Evolutionary conservation across 2,329 filamentous ascomycete species (phyloP).

Genomic region (Didymella pinodella): DNA sequence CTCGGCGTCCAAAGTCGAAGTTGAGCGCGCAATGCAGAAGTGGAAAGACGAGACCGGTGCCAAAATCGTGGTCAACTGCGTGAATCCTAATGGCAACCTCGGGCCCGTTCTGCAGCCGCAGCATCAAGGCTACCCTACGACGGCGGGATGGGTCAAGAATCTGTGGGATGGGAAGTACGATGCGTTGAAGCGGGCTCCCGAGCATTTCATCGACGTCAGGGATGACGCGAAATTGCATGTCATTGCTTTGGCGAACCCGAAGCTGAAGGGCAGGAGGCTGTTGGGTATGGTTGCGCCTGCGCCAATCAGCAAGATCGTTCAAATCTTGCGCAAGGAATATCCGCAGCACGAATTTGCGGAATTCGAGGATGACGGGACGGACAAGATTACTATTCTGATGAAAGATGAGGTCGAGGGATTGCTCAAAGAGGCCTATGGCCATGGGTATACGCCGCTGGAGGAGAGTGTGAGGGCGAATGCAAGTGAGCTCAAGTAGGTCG

Average conservation of each 20-base stretch:
- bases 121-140: constrained; percentile 44
- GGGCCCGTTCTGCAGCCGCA: constrained; percentile 48
- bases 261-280: constrained; percentile 59
- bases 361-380: constrained; percentile 28
- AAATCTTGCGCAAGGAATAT: constrained; percentile 48
- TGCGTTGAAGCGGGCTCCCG: constrained; percentile 25
- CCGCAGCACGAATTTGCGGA: constrained; percentile 51
- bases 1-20: constrained; percentile 57
- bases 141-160: constrained; percentile 35
- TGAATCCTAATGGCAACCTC: constrained; percentile 48
- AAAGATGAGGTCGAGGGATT: constrained; percentile 38
- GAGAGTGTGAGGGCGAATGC: constrained; percentile 28
- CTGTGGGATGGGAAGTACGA: constrained; percentile 44
- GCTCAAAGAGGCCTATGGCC: constrained; percentile 38
- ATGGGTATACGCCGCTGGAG: constrained; percentile 40
- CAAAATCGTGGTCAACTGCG: constrained; percentile 55
- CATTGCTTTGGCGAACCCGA: constrained; percentile 58
- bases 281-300: constrained; percentile 61
- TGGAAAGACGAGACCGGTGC: constrained; percentile 56
- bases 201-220: constrained; percentile 23
- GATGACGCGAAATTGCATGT: constrained; percentile 60
- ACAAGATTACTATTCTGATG: constrained; percentile 24
- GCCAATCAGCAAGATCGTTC: constrained; percentile 57
- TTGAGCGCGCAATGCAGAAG: constrained; percentile 58
- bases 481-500: neutral